phyloP scores from a whole-genome alignment of 208 protist genomes.

The Trypanosoma theileri region DNA sequence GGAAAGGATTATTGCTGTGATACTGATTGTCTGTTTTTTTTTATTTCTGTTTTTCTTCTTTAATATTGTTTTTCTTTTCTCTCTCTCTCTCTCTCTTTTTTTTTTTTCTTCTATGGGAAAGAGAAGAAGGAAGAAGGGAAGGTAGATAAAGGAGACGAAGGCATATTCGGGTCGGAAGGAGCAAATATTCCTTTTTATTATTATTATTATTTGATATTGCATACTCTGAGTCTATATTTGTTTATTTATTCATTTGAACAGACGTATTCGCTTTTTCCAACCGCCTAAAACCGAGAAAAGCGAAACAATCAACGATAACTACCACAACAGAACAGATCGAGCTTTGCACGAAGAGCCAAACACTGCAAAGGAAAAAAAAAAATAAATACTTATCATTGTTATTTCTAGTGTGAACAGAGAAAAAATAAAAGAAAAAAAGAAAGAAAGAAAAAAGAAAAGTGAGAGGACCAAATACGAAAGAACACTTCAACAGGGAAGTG shows the following conservation, averaged over 20 bases:
- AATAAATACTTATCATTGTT: background rate
- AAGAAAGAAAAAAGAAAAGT: background rate
- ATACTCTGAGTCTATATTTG: too few relatives aligned
- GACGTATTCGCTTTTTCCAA: too few relatives aligned
- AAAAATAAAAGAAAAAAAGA: constrained; percentile 5
- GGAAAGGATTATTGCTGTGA: too few relatives aligned
- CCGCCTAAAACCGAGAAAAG: too few relatives aligned
- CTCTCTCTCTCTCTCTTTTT: background rate
- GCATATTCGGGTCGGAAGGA: background rate
- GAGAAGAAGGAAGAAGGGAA: background rate
- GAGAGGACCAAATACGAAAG: constrained; percentile 2
- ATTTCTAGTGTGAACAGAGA: too few relatives aligned
- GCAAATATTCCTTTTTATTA: too few relatives aligned
- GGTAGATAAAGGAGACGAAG: background rate
- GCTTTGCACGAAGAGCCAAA: background rate
- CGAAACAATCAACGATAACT: too few relatives aligned
- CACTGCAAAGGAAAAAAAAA: background rate
- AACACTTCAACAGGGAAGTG: background rate
- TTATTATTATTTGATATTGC: too few relatives aligned
- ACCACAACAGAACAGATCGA: too few relatives aligned
- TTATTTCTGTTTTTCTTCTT: background rate
- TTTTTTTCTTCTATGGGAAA: background rate
- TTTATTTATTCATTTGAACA: too few relatives aligned
- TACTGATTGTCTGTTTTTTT: too few relatives aligned
- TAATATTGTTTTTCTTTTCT: background rate